phyloP scores from a whole-genome alignment of 768 basidiomycete species.

The Amyloporia xantha region DNA sequence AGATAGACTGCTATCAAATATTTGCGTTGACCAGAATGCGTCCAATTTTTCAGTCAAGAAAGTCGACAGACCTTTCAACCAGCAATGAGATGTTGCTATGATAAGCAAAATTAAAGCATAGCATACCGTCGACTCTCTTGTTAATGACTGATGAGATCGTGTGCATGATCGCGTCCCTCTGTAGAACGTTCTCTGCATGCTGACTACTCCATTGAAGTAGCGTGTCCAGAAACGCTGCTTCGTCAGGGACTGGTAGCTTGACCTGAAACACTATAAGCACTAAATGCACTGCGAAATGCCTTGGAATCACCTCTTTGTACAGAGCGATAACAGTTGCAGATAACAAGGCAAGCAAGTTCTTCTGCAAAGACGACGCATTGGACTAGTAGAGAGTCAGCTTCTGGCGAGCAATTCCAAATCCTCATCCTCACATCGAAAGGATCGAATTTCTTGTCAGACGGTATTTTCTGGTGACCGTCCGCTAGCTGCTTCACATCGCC shows the following conservation, averaged over 20 bases:
- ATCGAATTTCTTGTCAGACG: conserved; percentile 31
- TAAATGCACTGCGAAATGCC: not conserved
- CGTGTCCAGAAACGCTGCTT: conserved; percentile 43
- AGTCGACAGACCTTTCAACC: conserved; percentile 34
- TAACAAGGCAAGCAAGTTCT: conserved; percentile 61
- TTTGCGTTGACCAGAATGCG: conserved; percentile 42
- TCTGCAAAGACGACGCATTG: conserved; percentile 40
- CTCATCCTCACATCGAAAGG: conserved; percentile 49
- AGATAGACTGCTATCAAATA: conserved; percentile 30
- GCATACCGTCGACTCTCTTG: conserved; percentile 66
- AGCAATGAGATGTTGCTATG: not conserved
- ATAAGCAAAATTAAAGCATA: not conserved
- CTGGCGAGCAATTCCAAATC: not conserved
- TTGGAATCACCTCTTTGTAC: conserved; percentile 50
- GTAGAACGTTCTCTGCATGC: conserved; percentile 38
- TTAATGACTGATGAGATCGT: conserved; percentile 69
- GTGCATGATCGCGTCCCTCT: conserved; percentile 50
- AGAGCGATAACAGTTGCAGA: conserved; percentile 59
- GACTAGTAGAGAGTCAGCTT: conserved; percentile 26
- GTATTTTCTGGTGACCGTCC: conserved; percentile 48
- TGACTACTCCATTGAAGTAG: conserved; percentile 57
- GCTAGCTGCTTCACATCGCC: conserved; percentile 49
- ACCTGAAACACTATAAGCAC: conserved; percentile 34
- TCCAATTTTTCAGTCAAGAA: conserved; percentile 41
- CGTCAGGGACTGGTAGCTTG: conserved; percentile 39